Conservation (phyloP, 73 alveolate genomes). For the Strombidium stylifer region DNA sequence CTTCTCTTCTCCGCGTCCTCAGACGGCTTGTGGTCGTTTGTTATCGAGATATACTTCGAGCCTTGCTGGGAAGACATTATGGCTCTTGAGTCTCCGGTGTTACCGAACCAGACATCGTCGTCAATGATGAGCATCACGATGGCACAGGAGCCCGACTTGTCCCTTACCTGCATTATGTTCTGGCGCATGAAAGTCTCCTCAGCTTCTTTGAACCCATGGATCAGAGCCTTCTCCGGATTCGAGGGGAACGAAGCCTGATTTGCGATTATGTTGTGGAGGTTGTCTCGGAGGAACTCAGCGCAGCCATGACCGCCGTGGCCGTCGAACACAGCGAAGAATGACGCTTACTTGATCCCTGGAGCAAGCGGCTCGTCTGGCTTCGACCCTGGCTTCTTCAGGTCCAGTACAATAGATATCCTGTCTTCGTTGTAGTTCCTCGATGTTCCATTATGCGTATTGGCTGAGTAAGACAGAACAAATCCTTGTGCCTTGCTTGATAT, state of each 20-base stretch:
- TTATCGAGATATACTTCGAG: neutral
- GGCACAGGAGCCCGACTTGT: constrained; percentile 39
- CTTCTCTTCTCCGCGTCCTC: constrained; percentile 46
- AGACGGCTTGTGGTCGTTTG: constrained; percentile 55
- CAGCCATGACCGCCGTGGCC: constrained; percentile 80
- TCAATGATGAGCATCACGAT: constrained; percentile 31
- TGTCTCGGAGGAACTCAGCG: constrained; percentile 57
- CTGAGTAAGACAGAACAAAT: constrained; percentile 15
- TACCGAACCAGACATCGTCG: constrained; percentile 25
- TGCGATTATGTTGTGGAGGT: constrained; percentile 49
- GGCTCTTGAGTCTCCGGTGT: constrained; percentile 54
- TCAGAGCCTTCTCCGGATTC: constrained; percentile 19
- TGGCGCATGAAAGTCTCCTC: constrained; percentile 31
- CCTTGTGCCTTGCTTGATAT: constrained; percentile 30
- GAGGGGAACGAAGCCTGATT: constrained; percentile 17
- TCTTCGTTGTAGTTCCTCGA: constrained; percentile 77
- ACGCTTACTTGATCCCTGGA: constrained; percentile 48
- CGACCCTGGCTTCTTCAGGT: constrained; percentile 48
- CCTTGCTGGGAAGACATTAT: constrained; percentile 25
- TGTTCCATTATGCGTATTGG: constrained; percentile 67
- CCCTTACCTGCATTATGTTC: neutral
- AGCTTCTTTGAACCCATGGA: constrained; percentile 25
- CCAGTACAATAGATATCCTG: constrained; percentile 68
- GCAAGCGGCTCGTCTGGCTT: no score
- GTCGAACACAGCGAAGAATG: constrained; percentile 78